Evolutionary conservation across 176 grass and related monocot genomes (phyloP).

Genomic region (Oryza australiensis): DNA sequence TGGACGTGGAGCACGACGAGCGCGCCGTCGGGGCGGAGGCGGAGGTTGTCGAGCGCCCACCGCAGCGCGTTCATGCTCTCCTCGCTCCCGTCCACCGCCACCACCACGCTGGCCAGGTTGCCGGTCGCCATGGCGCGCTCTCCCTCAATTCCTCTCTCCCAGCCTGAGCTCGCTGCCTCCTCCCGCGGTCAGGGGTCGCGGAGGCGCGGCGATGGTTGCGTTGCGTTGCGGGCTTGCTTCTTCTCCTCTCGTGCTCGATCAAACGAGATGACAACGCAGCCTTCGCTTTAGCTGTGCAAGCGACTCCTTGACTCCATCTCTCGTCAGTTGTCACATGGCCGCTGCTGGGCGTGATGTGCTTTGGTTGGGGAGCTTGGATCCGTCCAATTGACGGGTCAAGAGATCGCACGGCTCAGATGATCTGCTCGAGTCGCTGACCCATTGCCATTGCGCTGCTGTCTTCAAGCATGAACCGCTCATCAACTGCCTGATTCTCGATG

Average conservation of each 20-base stretch:
- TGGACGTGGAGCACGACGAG: slow-evolving; percentile 88
- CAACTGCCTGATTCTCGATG: neutral
- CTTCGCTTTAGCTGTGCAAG: slow-evolving; percentile 6
- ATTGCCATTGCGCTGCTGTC: neutral
- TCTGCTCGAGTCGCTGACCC: neutral
- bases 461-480: neutral
- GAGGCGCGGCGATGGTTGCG: neutral
- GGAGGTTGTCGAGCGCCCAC: slow-evolving; percentile 88
- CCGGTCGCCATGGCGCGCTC: slow-evolving; percentile 61
- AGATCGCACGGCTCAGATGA: neutral
- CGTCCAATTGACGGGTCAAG: neutral
- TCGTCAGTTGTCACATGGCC: neutral
- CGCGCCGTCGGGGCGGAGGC: slow-evolving; percentile 61
- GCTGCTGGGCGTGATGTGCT: neutral
- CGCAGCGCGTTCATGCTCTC: slow-evolving; percentile 92
- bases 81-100: slow-evolving; percentile 93
- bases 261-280: neutral
- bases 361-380: neutral
- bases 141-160: neutral
- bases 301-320: neutral
- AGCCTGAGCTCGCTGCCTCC: neutral
- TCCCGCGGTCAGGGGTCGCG: neutral
- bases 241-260: neutral
- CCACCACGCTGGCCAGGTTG: slow-evolving; percentile 78
- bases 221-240: slow-evolving; percentile 26